Conservation (phyloP, 2,329 filamentous ascomycete species). For the Cephalotrichum gorgonifer region DNA sequence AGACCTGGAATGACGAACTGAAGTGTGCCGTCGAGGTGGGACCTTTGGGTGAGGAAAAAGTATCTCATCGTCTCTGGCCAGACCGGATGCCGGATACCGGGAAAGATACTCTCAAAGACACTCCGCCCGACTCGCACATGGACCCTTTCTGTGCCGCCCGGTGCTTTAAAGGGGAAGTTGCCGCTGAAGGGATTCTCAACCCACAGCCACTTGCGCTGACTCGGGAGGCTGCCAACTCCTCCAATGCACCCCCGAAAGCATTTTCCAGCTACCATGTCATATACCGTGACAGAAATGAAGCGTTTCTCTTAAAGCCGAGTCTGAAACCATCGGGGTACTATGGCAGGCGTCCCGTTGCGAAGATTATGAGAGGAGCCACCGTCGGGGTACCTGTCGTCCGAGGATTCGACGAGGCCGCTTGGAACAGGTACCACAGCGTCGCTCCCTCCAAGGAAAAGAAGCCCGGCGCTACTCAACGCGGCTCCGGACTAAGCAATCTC, state of each 20-base stretch:
- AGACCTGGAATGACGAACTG: conserved; percentile 88
- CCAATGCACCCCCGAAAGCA: conserved; percentile 23
- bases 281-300: conserved; percentile 66
- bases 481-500: neutral
- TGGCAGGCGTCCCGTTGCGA: conserved; percentile 67
- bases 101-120: conserved; percentile 1
- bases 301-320: conserved; percentile 79
- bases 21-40: conserved; percentile 86
- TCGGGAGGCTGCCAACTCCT: conserved; percentile 16
- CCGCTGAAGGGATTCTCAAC: conserved; percentile 35
- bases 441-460: neutral
- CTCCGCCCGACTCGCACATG: neutral
- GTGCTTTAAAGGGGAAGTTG: conserved; percentile 49
- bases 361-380: conserved; percentile 72
- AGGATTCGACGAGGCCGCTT: conserved; percentile 64
- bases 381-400: conserved; percentile 83
- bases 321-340: conserved; percentile 79
- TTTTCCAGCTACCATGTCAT: conserved; percentile 76
- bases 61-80: conserved; percentile 75
- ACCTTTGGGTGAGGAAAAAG: conserved; percentile 81
- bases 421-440: neutral
- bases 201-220: conserved; percentile 1
- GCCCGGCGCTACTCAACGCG: neutral
- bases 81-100: conserved; percentile 19
- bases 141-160: conserved; percentile 50